Base-by-base conservation (phyloP, 495 filamentous ascomycete species). In the Penicillium simplicissimum region DNA sequence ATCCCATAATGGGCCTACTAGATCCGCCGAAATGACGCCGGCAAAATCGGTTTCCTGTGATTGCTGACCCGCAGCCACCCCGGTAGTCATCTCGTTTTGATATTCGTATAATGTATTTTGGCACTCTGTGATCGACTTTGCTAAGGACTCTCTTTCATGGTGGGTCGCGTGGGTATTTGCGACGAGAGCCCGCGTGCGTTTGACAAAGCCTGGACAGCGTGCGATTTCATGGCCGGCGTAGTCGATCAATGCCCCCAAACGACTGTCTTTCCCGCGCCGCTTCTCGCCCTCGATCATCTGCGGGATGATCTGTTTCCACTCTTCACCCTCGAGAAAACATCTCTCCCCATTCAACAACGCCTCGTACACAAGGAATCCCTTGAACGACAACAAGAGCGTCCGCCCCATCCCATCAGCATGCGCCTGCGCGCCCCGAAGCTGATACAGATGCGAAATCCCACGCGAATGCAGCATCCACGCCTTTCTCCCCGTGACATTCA, bases 401-500 rank as follows among this genome's bases (percentile, higher is more conserved):
- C 63, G 63, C 7, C 70, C 71, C 45, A 75, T 67, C 6, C 74
- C 76, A 4, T 25, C 48, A 15, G 43, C 57, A 49, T 76, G 70
- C 1, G 66, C 62, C 25, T 61, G 56, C 1, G 72, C 59, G 0
- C 76, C 75, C 0, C 77, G 74, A 11, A 70, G 52, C 4, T 57
- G 59, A 21, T 76, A 66, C 14, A 78, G 64, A 35, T 60, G 53
- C 7, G 55, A 65, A 9, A 76, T 70, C 19, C 76, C 77, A 4
- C 72, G 67, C 3, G 77, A 70, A 58, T 79, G 76, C 13, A 68
- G 60, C 17, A 79, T 58, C 72, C 75, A 79, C 1, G 71, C 68
- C 17, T 67, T 53, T 11, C 63, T 48, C 7, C 56, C 64, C 2
- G 73, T 70, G 1, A 61, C 61, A 43, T 68, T 71, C 23, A 71